A percentile compares a stretch with the other conserved stretches of the same genome.
phyloP scores from a whole-genome alignment of 2,329 filamentous ascomycete species.

The Akanthomyces dipterigenus region DNA sequence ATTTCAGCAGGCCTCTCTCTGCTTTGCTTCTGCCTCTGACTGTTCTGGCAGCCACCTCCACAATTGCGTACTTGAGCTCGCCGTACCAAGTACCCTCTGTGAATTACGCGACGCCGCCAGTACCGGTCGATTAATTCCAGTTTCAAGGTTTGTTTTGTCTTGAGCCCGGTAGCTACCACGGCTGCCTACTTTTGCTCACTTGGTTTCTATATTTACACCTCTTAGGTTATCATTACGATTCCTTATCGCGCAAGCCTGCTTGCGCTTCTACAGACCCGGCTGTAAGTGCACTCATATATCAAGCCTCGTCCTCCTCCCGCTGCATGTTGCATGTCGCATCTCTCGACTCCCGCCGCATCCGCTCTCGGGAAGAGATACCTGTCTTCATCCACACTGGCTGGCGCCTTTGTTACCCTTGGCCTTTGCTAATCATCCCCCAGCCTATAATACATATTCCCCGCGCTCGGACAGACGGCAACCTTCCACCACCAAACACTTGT shows the following conservation, averaged over 20 bases:
- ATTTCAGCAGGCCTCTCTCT: background rate
- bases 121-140: conserved; percentile 1
- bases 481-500: background rate
- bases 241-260: background rate
- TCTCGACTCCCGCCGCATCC: conserved; percentile 8
- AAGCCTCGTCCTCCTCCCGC: conserved; percentile 2
- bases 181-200: background rate
- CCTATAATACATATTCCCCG: conserved; percentile 5
- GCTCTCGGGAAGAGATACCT: background rate
- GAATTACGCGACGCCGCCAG: background rate
- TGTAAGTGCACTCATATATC: conserved; percentile 9
- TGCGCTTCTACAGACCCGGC: background rate
- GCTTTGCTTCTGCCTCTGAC: background rate
- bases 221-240: background rate
- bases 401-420: background rate
- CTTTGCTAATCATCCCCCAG: conserved; percentile 8
- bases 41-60: conserved; percentile 6
- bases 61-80: conserved; percentile 3
- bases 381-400: background rate
- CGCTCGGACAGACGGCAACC: background rate
- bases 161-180: background rate
- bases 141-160: background rate
- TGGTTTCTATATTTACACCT: conserved; percentile 8
- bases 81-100: background rate
- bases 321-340: background rate